phyloP scores from a whole-genome alignment of 345 rosid genomes.

The Raphanus sativus region DNA sequence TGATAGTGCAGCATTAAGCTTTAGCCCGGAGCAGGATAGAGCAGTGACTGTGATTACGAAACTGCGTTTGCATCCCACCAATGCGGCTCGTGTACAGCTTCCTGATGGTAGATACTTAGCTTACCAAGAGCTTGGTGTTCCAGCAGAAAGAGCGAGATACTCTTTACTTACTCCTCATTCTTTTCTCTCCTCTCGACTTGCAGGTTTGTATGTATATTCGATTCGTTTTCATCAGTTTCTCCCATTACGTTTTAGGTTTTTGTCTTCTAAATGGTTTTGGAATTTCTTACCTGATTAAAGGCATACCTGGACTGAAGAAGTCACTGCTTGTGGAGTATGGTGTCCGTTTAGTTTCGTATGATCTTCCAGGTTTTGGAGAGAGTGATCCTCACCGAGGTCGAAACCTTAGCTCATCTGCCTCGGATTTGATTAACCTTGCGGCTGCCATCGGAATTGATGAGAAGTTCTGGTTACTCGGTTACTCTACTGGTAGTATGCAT shows the following conservation, averaged over 20 bases:
- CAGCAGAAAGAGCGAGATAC: constrained; percentile 69
- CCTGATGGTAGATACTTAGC: constrained; percentile 90
- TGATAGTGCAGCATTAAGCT: constrained; percentile 54
- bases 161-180: constrained; percentile 70
- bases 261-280: constrained; percentile 1
- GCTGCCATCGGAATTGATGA: constrained; percentile 56
- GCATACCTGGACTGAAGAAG: constrained; percentile 75
- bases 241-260: background rate
- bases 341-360: constrained; percentile 76
- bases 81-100: constrained; percentile 61
- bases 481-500: constrained; percentile 85
- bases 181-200: constrained; percentile 85
- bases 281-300: constrained; percentile 37
- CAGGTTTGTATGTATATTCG: constrained; percentile 71
- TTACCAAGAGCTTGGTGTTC: constrained; percentile 71
- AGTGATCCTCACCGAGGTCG: constrained; percentile 83
- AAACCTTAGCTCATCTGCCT: constrained; percentile 78
- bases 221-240: background rate
- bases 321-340: constrained; percentile 82
- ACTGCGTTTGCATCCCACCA: constrained; percentile 65
- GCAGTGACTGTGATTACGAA: constrained; percentile 38
- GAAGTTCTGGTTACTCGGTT: constrained; percentile 84
- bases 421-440: constrained; percentile 67
- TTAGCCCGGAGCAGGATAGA: constrained; percentile 45
- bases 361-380: constrained; percentile 98